A percentile compares a stretch with the other conserved stretches of the same genome.
Conservation (phyloP, 768 basidiomycete genomes). For the Pleurotus citrinopileatus region DNA sequence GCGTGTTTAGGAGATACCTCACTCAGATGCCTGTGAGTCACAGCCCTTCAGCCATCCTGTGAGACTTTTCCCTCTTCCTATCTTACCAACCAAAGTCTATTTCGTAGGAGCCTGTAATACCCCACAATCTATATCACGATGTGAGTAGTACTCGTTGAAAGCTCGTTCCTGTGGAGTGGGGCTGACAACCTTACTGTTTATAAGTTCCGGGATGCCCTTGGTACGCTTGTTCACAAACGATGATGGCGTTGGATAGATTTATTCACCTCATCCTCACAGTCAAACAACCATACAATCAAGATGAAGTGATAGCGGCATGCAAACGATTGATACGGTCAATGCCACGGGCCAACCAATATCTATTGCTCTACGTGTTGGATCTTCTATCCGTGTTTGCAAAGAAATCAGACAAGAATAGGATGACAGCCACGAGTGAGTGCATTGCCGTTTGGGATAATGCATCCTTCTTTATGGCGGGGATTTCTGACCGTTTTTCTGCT, state of each 20-base stretch:
- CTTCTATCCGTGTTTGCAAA: conserved; percentile 92
- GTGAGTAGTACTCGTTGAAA: too few relatives aligned
- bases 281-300: conserved; percentile 65
- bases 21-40: conserved; percentile 91
- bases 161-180: too few relatives aligned
- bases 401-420: conserved; percentile 89
- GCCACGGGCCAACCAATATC: conserved; percentile 89
- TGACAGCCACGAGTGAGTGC: conserved; percentile 88
- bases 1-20: conserved; percentile 92
- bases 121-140: conserved; percentile 81
- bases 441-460: conserved; percentile 4
- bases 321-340: conserved; percentile 80
- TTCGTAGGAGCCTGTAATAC: conserved; percentile 88
- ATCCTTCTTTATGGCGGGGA: neutral
- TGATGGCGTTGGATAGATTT: neutral
- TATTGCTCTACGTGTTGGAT: conserved; percentile 96
- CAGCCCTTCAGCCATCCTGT: too few relatives aligned
- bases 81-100: conserved; percentile 8
- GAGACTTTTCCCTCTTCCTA: conserved; percentile 11
- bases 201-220: conserved; percentile 78
- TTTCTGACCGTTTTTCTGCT: conserved; percentile 3
- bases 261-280: conserved; percentile 35
- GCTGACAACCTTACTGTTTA: conserved; percentile 1
- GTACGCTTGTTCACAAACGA: conserved; percentile 36
- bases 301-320: conserved; percentile 75